These are phyloP conservation scores for Talaromyces sp. DNA, from an alignment of 2,329 filamentous ascomycete species.

Conservation along the genomic window DNA sequence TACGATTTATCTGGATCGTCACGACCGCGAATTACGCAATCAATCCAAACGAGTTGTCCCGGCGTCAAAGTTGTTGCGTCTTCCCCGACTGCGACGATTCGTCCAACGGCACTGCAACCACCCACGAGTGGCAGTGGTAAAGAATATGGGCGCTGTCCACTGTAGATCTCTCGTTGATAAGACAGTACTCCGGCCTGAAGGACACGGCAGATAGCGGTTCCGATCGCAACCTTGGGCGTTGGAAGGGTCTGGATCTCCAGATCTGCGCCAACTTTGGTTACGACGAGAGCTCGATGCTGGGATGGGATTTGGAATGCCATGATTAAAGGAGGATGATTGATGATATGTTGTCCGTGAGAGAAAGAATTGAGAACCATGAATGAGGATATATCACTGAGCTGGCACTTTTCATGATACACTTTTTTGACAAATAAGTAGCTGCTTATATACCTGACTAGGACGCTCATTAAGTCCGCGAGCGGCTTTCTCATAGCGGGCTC, in stretches of 20 bases:
- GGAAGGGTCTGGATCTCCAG: constrained; percentile 31
- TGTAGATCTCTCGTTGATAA: constrained; percentile 43
- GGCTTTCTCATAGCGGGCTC: background rate
- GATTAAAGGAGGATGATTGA: background rate
- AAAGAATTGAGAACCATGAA: background rate
- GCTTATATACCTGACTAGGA: background rate
- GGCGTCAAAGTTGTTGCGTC: constrained; percentile 37
- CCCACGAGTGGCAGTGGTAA: constrained; percentile 37
- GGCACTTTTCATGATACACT: background rate
- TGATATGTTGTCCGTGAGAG: background rate
- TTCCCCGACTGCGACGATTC: constrained; percentile 35
- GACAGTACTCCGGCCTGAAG: constrained; percentile 38
- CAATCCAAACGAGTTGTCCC: constrained; percentile 41
- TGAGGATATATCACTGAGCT: background rate
- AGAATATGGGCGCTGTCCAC: constrained; percentile 31
- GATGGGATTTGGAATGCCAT: constrained; percentile 3
- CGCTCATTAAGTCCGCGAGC: background rate
- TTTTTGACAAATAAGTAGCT: background rate
- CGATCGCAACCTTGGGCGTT: constrained; percentile 33
- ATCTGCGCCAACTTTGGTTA: constrained; percentile 20
- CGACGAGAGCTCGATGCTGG: constrained; percentile 19
- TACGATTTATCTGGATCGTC: constrained; percentile 33
- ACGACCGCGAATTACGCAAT: constrained; percentile 36
- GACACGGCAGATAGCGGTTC: constrained; percentile 43
- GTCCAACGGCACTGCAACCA: constrained; percentile 37